Base-by-base conservation (phyloP, 192 early-diverging fungal genomes). In the Rhizoclosmatium sp. region DNA sequence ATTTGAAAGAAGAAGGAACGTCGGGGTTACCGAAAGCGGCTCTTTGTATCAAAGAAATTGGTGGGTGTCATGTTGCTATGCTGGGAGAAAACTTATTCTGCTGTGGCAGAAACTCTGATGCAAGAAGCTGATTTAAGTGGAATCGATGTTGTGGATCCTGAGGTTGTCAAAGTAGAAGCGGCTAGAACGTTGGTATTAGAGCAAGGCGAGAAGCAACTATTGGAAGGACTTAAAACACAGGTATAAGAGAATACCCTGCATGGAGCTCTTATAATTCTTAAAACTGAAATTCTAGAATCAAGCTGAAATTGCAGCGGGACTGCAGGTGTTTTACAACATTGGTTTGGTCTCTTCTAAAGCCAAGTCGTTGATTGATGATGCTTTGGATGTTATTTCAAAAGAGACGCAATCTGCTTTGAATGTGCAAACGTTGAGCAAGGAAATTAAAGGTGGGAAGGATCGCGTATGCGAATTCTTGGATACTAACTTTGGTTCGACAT, bases 61-160 rank as follows among this genome's bases (percentile, higher is more conserved):
- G 70, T 62, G 4, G 3, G 69, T 64, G 46, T 39, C 12, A 23
- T 23, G n/a, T 65, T 65, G 62, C 10, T 31, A 0, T 31, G 9
- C 62, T 65, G 62, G n/a, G 62, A 9, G 40, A 41, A 65, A 65
- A 12, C 9, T 9, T 23, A n/a, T 65, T 23, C 10, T 56, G 54
- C 54, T 65, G 62, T 19, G 31, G 10, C 41, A 81, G 93, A 90
- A 21, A 61, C 64, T 0, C 83, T 93, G 49, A 66, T 91, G 44
- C 74, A 85, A 42, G 92, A 92, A 49, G 80, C 82, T 1, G 90
- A 92, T 80, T 82, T 94, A 68, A 82, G 85, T 19, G 92, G 92
- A 7, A 92, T 94, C 75, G 85, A 90, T 62, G 81, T 91, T 23
- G 87, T 93, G 2, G 89, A 91, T 62, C 75, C 73, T 3, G 88